These are phyloP conservation scores for Ganoderma meredithae DNA, from an alignment of 1,284 basidiomycete genomes.

Conservation along the genomic window DNA sequence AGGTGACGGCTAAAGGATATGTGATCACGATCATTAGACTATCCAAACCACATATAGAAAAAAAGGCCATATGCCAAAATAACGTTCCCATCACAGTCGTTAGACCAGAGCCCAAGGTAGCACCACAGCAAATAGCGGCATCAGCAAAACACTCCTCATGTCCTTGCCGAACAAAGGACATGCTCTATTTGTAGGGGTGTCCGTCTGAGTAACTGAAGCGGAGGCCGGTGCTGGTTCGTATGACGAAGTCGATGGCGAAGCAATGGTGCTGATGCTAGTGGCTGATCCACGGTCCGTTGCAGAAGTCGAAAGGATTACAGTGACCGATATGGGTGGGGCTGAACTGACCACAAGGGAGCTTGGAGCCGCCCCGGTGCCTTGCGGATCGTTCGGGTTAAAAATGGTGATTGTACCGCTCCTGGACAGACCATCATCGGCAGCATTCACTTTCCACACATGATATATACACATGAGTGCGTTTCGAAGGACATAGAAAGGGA, in stretches of 20 bases:
- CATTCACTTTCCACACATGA: neutral
- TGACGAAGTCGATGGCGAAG: neutral
- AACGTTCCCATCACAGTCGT: neutral
- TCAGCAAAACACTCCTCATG: neutral
- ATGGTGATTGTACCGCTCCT: constrained; percentile 1
- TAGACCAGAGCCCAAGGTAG: neutral
- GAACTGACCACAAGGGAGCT: constrained; percentile 2
- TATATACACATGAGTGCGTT: neutral
- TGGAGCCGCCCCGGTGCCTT: constrained; percentile 1
- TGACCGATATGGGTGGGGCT: constrained; percentile 11
- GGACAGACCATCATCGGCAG: neutral
- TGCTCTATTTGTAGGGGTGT: neutral
- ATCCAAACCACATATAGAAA: neutral
- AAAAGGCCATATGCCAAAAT: neutral
- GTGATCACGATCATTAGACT: neutral
- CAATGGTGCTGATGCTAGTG: neutral
- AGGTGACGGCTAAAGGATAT: neutral
- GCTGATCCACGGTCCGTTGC: neutral
- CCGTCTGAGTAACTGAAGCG: neutral
- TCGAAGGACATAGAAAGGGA: neutral
- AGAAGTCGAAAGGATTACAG: neutral
- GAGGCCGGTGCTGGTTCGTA: neutral
- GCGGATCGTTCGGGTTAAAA: constrained; percentile 9
- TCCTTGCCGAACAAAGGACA: neutral
- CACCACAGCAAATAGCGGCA: neutral